Percentiles rank a stretch among this genome's conserved stretches.
These are phyloP conservation scores for Eremothecium gossypii DNA, from an alignment of 1,139 yeast species.

Conservation along the genomic window DNA sequence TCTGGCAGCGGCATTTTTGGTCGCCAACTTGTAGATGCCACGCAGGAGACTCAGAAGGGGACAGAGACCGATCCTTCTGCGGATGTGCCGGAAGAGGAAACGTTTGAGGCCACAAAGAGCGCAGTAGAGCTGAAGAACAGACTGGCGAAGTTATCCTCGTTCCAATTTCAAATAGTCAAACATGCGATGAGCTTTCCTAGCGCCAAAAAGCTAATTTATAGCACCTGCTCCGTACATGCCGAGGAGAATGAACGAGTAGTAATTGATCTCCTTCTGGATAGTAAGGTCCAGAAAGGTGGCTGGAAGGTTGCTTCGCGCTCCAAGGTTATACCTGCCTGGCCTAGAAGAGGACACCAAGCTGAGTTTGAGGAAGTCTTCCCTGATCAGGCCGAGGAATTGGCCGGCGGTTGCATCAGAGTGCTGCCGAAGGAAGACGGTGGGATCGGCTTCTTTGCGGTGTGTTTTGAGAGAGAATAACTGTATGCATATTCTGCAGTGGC, in stretches of 20 bases:
- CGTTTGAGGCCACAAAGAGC: slow-evolving; percentile 28
- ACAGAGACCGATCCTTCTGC: slow-evolving; percentile 23
- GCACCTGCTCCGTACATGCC: slow-evolving; percentile 91
- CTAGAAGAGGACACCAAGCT: slow-evolving; percentile 64
- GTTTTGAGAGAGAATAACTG: slow-evolving; percentile 29
- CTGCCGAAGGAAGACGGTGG: slow-evolving; percentile 89
- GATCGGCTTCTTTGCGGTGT: slow-evolving; percentile 87
- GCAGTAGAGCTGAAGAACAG: slow-evolving; percentile 45
- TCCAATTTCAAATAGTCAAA: slow-evolving; percentile 77
- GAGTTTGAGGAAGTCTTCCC: slow-evolving; percentile 50
- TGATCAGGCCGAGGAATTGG: slow-evolving; percentile 42
- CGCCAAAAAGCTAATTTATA: slow-evolving; percentile 75
- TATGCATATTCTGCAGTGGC: background rate
- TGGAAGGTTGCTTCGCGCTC: slow-evolving; percentile 64
- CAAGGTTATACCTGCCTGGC: slow-evolving; percentile 74
- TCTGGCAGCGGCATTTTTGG: slow-evolving; percentile 98
- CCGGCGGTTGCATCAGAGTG: slow-evolving; percentile 82
- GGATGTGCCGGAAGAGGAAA: slow-evolving; percentile 32
- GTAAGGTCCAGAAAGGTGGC: slow-evolving; percentile 49
- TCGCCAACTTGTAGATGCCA: slow-evolving; percentile 33
- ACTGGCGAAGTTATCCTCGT: slow-evolving; percentile 64
- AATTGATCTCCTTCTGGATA: slow-evolving; percentile 59
- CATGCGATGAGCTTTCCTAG: slow-evolving; percentile 80
- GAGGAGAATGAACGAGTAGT: slow-evolving; percentile 93
- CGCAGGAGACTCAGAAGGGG: slow-evolving; percentile 18